Evolutionary conservation across 345 rosid genomes (phyloP).

Genomic region (Acer saccharum): DNA sequence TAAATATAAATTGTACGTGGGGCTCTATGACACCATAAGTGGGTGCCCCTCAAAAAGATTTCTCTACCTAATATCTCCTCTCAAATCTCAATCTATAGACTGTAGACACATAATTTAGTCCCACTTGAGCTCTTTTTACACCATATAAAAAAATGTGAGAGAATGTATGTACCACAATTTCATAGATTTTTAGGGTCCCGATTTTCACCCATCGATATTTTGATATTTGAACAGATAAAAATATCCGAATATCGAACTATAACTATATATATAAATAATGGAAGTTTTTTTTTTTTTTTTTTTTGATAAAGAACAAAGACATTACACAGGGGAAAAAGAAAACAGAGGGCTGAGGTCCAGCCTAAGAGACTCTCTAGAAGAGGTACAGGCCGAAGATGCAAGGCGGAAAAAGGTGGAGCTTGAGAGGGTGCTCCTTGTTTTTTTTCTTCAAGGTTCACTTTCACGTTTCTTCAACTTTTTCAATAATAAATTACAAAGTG

Average conservation of each 20-base stretch:
- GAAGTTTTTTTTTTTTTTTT: too few species aligned
- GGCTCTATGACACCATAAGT: neutral
- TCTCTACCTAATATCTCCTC: neutral
- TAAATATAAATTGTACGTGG: neutral
- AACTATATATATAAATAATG: too few species aligned
- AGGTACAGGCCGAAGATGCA: too few species aligned
- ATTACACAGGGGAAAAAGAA: too few species aligned
- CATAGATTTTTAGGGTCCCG: too few species aligned
- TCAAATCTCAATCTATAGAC: neutral
- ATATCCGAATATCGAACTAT: too few species aligned
- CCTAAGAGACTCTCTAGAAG: too few species aligned
- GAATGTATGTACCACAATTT: neutral
- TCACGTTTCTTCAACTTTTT: slow-evolving; percentile 1
- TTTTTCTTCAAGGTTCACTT: slow-evolving; percentile 7
- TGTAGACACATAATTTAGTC: neutral
- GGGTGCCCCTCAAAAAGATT: neutral
- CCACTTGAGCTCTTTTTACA: neutral
- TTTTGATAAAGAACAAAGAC: too few species aligned
- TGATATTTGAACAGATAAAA: too few species aligned
- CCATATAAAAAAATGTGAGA: neutral
- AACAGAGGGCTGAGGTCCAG: too few species aligned
- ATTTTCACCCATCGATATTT: too few species aligned
- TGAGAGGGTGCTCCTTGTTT: neutral
- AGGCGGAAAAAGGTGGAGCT: neutral
- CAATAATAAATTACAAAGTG: neutral